Base-by-base conservation (phyloP, 2,329 filamentous ascomycete species). In the Cladosporium oxysporum region DNA sequence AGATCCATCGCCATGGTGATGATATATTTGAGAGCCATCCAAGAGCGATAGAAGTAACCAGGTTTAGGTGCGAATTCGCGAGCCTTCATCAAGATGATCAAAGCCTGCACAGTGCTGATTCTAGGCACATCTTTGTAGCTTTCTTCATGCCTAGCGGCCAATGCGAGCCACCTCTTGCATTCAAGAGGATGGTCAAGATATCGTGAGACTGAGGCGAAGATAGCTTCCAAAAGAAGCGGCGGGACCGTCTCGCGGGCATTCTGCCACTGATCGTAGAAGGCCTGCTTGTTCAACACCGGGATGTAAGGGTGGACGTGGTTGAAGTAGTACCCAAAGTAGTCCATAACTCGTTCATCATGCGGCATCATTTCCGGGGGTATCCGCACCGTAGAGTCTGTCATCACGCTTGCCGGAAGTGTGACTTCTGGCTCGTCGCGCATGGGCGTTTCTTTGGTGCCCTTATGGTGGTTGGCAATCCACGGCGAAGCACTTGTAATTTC, bases 291-390 rank as follows among this genome's bases (percentile, higher is more conserved):
- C 62, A 98, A 81, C 3, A 98, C 92, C 0, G 94, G 94, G 1
- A 96, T 89, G 72, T 97, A 98, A 0, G 93, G 93, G 74, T 98
- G 95, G 35, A 97, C 91, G 71, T 97, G 89, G 37, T 85, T 83
- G 77, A 98, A 98, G 76, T 92, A 98, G 52, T 96, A 90, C 47
- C 95, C 88, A 76, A 98, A 96, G 75, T 95, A 96, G 41, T 91
- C 86, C 74, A 93, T 81, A 5, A 90, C 89, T 41, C 91, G 91
- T 53, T 92, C 89, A 35, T 97, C 92, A 33, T 90, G 86, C 0
- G 94, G 94, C 93, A 98, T 97, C 73, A 98, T 85, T 73, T 96
- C 93, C 0, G 91, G 91, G 0, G 94, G 95, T 68, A 98, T 97
- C 41, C 92, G 88, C 66, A 97, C 90, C 66, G 90, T 93, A 26